These are phyloP conservation scores for Croton laevigatus DNA, from an alignment of 441 rosid genomes.

Conservation along the genomic window DNA sequence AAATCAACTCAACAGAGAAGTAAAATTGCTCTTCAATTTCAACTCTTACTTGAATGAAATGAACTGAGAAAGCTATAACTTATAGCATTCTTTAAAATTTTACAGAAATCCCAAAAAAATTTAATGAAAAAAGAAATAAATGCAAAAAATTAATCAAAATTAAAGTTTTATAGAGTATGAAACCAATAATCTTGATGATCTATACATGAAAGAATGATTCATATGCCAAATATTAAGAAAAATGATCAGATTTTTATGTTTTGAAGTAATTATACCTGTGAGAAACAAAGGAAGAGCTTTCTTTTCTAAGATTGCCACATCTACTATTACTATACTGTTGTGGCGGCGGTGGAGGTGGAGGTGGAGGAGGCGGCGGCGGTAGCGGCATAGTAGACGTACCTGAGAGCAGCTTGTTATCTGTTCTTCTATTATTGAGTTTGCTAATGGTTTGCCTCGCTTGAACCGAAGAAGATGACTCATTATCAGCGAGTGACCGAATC, in stretches of 20 bases:
- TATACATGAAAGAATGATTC: not conserved
- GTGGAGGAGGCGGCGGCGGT: slow-evolving; percentile 43
- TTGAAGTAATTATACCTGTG: slow-evolving; percentile 12
- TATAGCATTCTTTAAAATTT: not conserved
- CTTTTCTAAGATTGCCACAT: slow-evolving; percentile 14
- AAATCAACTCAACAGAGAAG: not conserved
- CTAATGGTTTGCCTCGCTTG: slow-evolving; percentile 23
- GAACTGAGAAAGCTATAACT: not conserved
- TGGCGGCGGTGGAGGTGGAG: slow-evolving; percentile 32
- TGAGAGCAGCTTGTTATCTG: slow-evolving; percentile 19
- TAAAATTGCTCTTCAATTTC: not conserved
- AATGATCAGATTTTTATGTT: not conserved
- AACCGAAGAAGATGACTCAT: slow-evolving; percentile 33
- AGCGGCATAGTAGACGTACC: slow-evolving; percentile 32
- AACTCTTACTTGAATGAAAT: not conserved
- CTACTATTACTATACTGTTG: not conserved
- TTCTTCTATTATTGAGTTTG: slow-evolving; percentile 32
- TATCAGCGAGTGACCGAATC: slow-evolving; percentile 29
- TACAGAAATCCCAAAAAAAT: not conserved
- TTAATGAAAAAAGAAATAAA: not conserved
- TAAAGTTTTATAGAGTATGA: not conserved
- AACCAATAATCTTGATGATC: not conserved
- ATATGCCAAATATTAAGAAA: not conserved
- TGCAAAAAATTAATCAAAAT: not conserved
- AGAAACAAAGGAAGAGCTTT: slow-evolving; percentile 8